Evolutionary conservation across 2,329 filamentous ascomycete species (phyloP), one percentile per base, ranked within the genome.

Genomic region (Monosporascus ibericus): DNA sequence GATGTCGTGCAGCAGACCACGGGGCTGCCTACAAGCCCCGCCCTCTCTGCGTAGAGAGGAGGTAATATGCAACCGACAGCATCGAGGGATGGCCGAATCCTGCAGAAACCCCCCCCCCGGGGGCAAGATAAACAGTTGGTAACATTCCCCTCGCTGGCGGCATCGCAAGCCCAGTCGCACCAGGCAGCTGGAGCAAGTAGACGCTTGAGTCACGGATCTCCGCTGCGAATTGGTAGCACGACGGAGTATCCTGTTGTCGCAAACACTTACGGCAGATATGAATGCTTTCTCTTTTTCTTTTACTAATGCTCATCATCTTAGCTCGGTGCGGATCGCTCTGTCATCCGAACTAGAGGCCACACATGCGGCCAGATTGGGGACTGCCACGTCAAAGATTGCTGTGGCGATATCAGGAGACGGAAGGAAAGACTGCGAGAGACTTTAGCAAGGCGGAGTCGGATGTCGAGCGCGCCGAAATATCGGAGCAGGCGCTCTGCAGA

Each of bases 311-410:
- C 55, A 55, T 54, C 49, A 52, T 52, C 51, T 59, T 62, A 60
- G 57, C 54, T 60, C 58, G 58, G 59, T 52, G 54, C 54, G 57
- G 59, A 58, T 61, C 52, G 55, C 60, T 60, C 54, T 58, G 56
- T 56, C 60, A 60, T 62, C 63, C 61, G 57, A 59, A 61, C 56
- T 60, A 48, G 56, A 58, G 62, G 60, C 59, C 63, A 57, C 58
- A 57, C 49, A 53, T 44, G 59, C 58, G 60, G 55, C 63, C 61
- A 53, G 54, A 51, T 62, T 61, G 62, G 61, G 55, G 60, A 63
- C 59, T 63, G 63, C 64, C 64, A 66, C 64, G 64, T 66, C 64
- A 64, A 65, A 55, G 59, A 55, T 55, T 55, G 55, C 55, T 60
- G 55, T 65, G 56, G 59, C 60, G 60, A 57, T 60, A 55, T 52